phyloP scores from a whole-genome alignment of 179 eudicot genomes.

The Amaranthus tricolor region DNA sequence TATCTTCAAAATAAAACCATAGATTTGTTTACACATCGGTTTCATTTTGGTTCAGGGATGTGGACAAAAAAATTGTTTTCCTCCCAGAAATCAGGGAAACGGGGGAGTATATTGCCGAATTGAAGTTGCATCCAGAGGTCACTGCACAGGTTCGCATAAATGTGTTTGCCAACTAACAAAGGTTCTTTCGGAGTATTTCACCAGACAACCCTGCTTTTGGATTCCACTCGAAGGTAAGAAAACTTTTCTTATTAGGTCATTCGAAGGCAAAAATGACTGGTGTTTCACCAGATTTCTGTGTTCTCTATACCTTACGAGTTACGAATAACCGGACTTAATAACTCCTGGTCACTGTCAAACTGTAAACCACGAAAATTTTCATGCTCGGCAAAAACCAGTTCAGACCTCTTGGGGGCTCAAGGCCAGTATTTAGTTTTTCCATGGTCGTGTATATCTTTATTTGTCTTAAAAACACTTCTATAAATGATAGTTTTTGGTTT shows the following conservation, averaged over 20 bases:
- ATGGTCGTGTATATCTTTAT: neutral
- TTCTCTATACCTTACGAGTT: neutral
- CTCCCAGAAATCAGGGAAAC: conserved; percentile 91
- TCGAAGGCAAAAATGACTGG: neutral
- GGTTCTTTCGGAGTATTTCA: neutral
- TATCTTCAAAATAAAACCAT: neutral
- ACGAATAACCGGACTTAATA: neutral
- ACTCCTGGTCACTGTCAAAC: neutral
- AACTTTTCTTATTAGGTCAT: neutral
- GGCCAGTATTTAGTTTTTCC: neutral
- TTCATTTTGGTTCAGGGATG: conserved; percentile 51
- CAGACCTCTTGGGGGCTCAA: neutral
- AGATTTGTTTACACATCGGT: neutral
- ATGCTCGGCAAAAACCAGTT: neutral
- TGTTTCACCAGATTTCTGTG: neutral
- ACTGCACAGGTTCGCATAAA: conserved; percentile 68
- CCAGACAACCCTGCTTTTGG: neutral
- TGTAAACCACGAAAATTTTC: neutral
- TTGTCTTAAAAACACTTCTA: neutral
- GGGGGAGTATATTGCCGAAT: conserved; percentile 79
- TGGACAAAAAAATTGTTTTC: conserved; percentile 70
- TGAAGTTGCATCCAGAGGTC: conserved; percentile 91
- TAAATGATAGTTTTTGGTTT: neutral
- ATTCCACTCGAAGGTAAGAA: conserved; percentile 20
- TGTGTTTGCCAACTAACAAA: conserved; percentile 60